Evolutionary conservation across 2,329 filamentous ascomycete species (phyloP), one percentile per base, ranked within the genome.

Genomic region (Xylariaceae sp.): DNA sequence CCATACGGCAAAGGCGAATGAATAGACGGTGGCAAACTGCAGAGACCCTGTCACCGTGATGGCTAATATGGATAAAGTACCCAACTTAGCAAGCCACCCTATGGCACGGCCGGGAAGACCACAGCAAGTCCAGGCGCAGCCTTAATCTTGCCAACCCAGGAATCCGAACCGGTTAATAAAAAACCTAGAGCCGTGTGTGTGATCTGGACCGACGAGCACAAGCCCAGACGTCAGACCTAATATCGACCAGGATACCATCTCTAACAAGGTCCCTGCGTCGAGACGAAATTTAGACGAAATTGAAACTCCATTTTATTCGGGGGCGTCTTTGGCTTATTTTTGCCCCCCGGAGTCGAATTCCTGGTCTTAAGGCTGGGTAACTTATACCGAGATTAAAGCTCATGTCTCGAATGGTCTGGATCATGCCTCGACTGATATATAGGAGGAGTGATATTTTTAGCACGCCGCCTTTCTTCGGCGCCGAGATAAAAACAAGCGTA

Each of bases 161-260:
- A 26, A 34, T 23, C 33, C 19, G 26, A 35, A 24, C 48, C 50
- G 50, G 50, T 28, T 51, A 53, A 56, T 51, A 48, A 37, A 34
- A 42, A 26, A 42, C 35, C 16, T 26, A 27, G n/a, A n/a, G n/a
- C n/a, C n/a, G n/a, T n/a, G 21, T 24, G 11, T 11, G 6, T 11
- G 46, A 51, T 50, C 50, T 56, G 49, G 52, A 51, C 43, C 47
- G 41, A 27, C 45, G 42, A 47, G 43, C 44, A 38, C n/a, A 44
- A 53, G 50, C 54, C 54, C 51, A 55, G 54, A 48, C 38, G 45
- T 46, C 45, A 46, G 49, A 38, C 42, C 39, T 43, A 46, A 52
- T 54, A 50, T 45, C 23, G 31, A 26, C 23, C 27, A 37, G 31
- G 35, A 15, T 18, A 31, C 31, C 45, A 40, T 34, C 30, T 31